These are phyloP conservation scores for Heimioporus sp. DNA, from an alignment of 768 basidiomycete genomes.

Conservation along the genomic window DNA sequence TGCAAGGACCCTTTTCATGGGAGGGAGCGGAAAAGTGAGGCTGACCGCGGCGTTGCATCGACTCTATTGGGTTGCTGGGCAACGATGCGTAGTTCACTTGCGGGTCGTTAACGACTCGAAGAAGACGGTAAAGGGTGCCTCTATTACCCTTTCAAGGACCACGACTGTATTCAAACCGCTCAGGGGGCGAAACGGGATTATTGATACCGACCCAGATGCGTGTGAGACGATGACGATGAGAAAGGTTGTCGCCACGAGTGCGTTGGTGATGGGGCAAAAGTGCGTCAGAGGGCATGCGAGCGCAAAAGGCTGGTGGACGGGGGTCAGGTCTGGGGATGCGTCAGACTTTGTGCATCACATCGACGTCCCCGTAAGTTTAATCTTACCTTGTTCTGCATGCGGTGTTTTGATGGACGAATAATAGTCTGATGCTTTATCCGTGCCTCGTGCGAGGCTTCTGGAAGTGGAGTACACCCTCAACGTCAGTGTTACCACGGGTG, in stretches of 20 bases:
- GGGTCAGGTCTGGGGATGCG: conserved; percentile 61
- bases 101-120: conserved; percentile 64
- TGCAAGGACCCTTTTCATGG: conserved; percentile 55
- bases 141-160: conserved; percentile 62
- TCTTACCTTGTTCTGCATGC: background rate
- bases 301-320: conserved; percentile 89
- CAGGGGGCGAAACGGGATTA: conserved; percentile 29
- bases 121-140: conserved; percentile 63
- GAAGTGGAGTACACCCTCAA: conserved; percentile 76
- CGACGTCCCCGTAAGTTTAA: conserved; percentile 63
- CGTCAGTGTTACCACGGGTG: conserved; percentile 58
- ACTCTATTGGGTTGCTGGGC: conserved; percentile 78
- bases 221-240: conserved; percentile 60
- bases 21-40: conserved; percentile 62
- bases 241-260: conserved; percentile 64
- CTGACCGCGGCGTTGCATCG: conserved; percentile 70
- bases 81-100: conserved; percentile 67
- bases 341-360: conserved; percentile 68
- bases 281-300: conserved; percentile 69
- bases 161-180: conserved; percentile 62
- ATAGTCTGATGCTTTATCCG: conserved; percentile 68
- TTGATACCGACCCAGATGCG: conserved; percentile 48
- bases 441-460: conserved; percentile 64
- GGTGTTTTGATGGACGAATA: conserved; percentile 3
- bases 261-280: conserved; percentile 63